Evolutionary conservation across 108 stramenopile species (phyloP).

Genomic region (Seminavis robusta): DNA sequence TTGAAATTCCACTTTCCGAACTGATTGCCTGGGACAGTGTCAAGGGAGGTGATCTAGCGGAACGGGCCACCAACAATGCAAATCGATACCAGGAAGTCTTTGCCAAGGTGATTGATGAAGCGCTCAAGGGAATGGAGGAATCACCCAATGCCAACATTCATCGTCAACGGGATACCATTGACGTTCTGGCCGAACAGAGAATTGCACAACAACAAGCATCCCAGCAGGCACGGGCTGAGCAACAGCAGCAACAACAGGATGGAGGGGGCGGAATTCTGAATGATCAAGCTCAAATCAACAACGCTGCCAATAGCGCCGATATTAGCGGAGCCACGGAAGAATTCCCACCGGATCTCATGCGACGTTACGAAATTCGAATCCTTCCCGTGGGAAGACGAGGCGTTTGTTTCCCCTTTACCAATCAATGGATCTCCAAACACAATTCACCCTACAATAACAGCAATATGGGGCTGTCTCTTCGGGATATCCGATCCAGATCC

Average conservation of each 20-base stretch:
- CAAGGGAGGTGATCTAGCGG: slow-evolving; percentile 59
- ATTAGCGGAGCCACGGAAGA: slow-evolving; percentile 53
- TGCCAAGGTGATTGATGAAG: slow-evolving; percentile 58
- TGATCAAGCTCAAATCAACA: slow-evolving; percentile 1
- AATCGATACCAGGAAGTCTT: slow-evolving; percentile 73
- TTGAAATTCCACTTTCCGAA: slow-evolving; percentile 76
- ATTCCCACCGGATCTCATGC: slow-evolving; percentile 74
- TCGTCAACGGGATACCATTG: slow-evolving; percentile 57
- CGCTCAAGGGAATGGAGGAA: slow-evolving; percentile 23
- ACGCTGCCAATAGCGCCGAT: slow-evolving; percentile 3
- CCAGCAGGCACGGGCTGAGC: slow-evolving; percentile 33
- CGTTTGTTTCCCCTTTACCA: slow-evolving; percentile 53
- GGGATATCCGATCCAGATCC: slow-evolving; percentile 73
- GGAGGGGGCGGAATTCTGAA: background rate
- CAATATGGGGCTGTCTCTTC: slow-evolving; percentile 45
- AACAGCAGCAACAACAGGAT: slow-evolving; percentile 10
- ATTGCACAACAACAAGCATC: slow-evolving; percentile 51
- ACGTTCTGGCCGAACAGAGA: slow-evolving; percentile 79
- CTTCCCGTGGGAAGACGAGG: slow-evolving; percentile 66
- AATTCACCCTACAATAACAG: background rate
- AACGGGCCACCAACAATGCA: slow-evolving; percentile 62
- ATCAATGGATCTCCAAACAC: slow-evolving; percentile 28
- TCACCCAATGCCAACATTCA: slow-evolving; percentile 2
- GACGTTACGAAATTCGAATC: slow-evolving; percentile 80
- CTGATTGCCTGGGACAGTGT: slow-evolving; percentile 60